Percentiles rank a stretch among this genome's conserved stretches.
phyloP scores from a whole-genome alignment of 192 early-diverging fungal genomes.

The Coemansia sp. region DNA sequence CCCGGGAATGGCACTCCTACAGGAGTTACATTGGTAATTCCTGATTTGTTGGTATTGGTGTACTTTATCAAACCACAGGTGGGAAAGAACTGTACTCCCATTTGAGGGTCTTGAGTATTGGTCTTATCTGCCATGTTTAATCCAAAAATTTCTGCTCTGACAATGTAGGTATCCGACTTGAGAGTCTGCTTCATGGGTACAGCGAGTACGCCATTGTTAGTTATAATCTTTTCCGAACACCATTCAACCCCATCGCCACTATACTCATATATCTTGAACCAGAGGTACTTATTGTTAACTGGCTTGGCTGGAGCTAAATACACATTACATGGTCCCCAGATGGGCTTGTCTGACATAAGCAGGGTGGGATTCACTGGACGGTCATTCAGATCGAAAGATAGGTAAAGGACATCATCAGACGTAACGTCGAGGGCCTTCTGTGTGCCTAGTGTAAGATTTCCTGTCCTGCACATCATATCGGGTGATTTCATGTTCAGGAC shows the following conservation, averaged over 20 bases:
- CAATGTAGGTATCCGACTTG: not conserved
- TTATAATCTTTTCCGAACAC: not conserved
- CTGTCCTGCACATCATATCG: not conserved
- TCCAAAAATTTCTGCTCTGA: constrained; percentile 2
- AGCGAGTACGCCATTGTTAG: not conserved
- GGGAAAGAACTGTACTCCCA: constrained; percentile 1
- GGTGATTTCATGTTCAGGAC: not conserved
- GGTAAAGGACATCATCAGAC: not conserved
- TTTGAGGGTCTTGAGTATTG: not conserved
- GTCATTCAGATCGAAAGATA: not conserved
- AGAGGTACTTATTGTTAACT: not conserved
- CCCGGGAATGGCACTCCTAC: constrained; percentile 1
- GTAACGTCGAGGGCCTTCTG: not conserved
- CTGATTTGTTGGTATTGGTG: not conserved
- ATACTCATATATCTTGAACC: constrained; percentile 7
- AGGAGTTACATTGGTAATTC: not conserved
- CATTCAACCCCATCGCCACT: not conserved
- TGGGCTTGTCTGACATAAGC: not conserved
- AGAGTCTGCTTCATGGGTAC: constrained; percentile 1
- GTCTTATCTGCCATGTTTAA: not conserved
- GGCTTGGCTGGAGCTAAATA: constrained; percentile 4
- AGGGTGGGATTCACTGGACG: not conserved
- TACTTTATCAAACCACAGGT: constrained; percentile 1
- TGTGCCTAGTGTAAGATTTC: not conserved
- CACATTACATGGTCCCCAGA: not conserved